Conservation (phyloP, 495 filamentous ascomycete genomes). For the Hypomontagnella submonticulosa region DNA sequence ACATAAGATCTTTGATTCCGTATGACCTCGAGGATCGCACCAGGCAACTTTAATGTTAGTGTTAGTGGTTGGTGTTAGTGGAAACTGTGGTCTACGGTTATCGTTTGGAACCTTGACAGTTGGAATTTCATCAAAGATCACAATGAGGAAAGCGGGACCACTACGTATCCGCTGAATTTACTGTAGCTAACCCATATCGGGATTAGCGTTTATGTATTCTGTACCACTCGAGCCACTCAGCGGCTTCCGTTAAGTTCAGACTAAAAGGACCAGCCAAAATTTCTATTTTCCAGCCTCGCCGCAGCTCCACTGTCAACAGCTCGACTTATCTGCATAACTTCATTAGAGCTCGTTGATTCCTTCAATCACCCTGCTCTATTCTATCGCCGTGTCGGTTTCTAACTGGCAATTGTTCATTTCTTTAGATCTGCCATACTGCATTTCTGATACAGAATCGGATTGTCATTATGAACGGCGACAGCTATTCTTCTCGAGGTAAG, state of each 20-base stretch:
- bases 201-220: conserved; percentile 10
- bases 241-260: conserved; percentile 10
- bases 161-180: conserved; percentile 21
- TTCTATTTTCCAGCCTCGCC: conserved; percentile 52
- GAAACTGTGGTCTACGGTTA: too few relatives aligned
- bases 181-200: conserved; percentile 7
- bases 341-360: conserved; percentile 29
- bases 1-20: too few relatives aligned
- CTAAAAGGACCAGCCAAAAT: conserved; percentile 44
- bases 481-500: conserved; percentile 82
- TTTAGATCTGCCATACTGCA: not conserved
- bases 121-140: conserved; percentile 5
- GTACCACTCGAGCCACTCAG: conserved; percentile 28
- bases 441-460: conserved; percentile 1
- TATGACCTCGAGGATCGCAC: too few relatives aligned
- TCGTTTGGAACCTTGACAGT: too few relatives aligned
- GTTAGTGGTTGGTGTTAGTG: too few relatives aligned
- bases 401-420: not conserved
- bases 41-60: too few relatives aligned
- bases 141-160: conserved; percentile 33
- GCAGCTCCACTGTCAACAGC: conserved; percentile 43
- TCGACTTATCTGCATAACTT: conserved; percentile 27
- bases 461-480: conserved; percentile 86
- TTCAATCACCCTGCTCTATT: conserved; percentile 18
- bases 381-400: not conserved